Percentiles rank a stretch among this genome's conserved stretches.
Evolutionary conservation across 495 filamentous ascomycete species (phyloP).

Genomic region (Annulohypoxylon nitens): DNA sequence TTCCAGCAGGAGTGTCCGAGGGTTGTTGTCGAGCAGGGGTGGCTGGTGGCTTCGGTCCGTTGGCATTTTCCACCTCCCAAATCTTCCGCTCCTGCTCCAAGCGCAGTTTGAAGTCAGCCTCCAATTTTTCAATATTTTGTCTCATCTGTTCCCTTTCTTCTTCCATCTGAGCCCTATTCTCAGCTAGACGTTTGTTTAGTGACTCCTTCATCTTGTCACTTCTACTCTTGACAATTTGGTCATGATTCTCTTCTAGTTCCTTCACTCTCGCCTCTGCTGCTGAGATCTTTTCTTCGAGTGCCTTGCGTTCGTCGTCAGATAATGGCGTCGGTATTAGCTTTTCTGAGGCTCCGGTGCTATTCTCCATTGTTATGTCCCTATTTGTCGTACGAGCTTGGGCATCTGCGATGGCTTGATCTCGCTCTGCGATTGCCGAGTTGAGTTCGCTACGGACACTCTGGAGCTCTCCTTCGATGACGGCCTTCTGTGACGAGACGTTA

Average conservation of each 20-base stretch:
- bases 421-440: conserved; percentile 57
- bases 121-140: conserved; percentile 67
- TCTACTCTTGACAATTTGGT: conserved; percentile 71
- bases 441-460: conserved; percentile 60
- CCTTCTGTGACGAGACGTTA: conserved; percentile 56
- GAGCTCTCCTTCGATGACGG: conserved; percentile 59
- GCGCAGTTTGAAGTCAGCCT: conserved; percentile 73
- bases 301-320: conserved; percentile 66
- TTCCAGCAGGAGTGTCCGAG: conserved; percentile 45
- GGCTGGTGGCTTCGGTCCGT: conserved; percentile 46
- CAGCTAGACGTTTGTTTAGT: conserved; percentile 76
- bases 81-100: conserved; percentile 74
- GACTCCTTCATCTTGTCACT: conserved; percentile 79
- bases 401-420: conserved; percentile 62
- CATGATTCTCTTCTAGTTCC: conserved; percentile 66
- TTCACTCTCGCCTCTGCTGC: conserved; percentile 64
- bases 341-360: conserved; percentile 50
- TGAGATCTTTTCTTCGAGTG: conserved; percentile 62
- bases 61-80: conserved; percentile 62
- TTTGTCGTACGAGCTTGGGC: conserved; percentile 56
- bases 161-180: conserved; percentile 67
- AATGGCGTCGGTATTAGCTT: conserved; percentile 48
- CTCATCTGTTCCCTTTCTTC: conserved; percentile 57
- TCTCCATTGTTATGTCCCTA: conserved; percentile 54
- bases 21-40: conserved; percentile 52